Base-by-base conservation (phyloP, 2,329 filamentous ascomycete genomes). In the Aspergillus tanneri region DNA sequence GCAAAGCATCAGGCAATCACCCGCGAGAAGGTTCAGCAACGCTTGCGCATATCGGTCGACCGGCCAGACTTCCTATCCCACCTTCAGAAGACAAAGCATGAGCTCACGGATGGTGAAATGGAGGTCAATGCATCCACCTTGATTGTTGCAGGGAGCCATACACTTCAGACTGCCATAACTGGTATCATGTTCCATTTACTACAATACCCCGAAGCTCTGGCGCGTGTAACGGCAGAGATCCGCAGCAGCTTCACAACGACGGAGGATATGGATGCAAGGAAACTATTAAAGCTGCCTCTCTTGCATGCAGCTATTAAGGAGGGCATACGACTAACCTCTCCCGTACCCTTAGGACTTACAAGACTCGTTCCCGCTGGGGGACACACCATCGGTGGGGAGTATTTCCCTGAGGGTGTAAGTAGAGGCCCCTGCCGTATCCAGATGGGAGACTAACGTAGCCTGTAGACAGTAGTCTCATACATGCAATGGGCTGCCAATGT, bases 271-370 rank as follows among this genome's bases (percentile, higher is more conserved):
- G 40, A 21, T 9, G 38, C 28, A 9, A 28, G 22, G 2, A 3
- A 19, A 1, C 21, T 47, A 1, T 30, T 39, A n/a, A 23, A 27
- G 0, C 2, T 57, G 14, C n/a, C 44, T 1, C 53, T 49, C 23
- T 35, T 54, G 2, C 37, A 50, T 3, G 55, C 49, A 0, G 37
- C 46, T 7, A 19, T 57, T 3, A 48, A 47, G 3, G 55, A 53
- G 24, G 49, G 42, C 2, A 39, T 57, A 11, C 43, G 55, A 1
- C 40, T 57, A 2, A 43, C 45, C 22, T 50, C 50, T 54, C 8
- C 48, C 54, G 6, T 19, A 45, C 46, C 47, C 2, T 9, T 35
- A 28, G 45, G 32, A 2, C 22, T 49, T 16, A 35, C 39, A n/a
- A 10, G 52, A 1, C 16, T 22, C 3, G 47, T 52, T 3, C 46